Base-by-base conservation (phyloP, 164 flowering plant species). In the Aristolochia contorta region DNA sequence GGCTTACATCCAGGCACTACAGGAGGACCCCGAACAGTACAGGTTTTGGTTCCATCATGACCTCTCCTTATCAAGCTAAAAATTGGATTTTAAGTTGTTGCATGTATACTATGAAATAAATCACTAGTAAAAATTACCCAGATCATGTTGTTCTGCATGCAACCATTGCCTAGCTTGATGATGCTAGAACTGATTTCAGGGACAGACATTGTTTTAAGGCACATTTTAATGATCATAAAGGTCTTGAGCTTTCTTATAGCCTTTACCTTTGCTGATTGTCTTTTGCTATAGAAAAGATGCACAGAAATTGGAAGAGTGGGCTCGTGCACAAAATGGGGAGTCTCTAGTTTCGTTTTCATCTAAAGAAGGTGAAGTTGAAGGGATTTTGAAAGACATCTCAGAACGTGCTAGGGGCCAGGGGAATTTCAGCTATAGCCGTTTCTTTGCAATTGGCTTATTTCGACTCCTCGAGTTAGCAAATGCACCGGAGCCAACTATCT, bases 391-490 rank as follows among this genome's bases (percentile, higher is more conserved):
- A 77, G 92, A 84, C 61, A 84, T 90, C 72, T 82, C 96, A 6
- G 84, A 78, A 72, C 81, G 96, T 69, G 97, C 96, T 63, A 80
- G 79, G 49, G 69, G 80, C 16, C 81, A 77, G 55, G 88, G 79
- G 16, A 79, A 72, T 64, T 93, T 93, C 72, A 83, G 85, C 82
- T 93, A 90, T 68, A 93, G 97, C 59, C 94, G 97, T 22, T 90
- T 90, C 81, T 86, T 93, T 77, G 99, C 97, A 18, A 58, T 93
- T 65, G 99, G 99, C 33, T 75, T 93, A 59, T 93, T 93, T 70
- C 97, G 96, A 62, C 75, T 93, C 69, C 92, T 93, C 59, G 99
- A 93, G 71, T 76, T 93, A 70, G 78, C 97, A 54, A 90, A 86
- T 72, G 91, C 86, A 45, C 81, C 83, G 41, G 97, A 93, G 48